Evolutionary conservation across 805 yeast genomes (phyloP), one percentile per base, ranked within the genome.

Genomic region (Yamadazyma sp.): DNA sequence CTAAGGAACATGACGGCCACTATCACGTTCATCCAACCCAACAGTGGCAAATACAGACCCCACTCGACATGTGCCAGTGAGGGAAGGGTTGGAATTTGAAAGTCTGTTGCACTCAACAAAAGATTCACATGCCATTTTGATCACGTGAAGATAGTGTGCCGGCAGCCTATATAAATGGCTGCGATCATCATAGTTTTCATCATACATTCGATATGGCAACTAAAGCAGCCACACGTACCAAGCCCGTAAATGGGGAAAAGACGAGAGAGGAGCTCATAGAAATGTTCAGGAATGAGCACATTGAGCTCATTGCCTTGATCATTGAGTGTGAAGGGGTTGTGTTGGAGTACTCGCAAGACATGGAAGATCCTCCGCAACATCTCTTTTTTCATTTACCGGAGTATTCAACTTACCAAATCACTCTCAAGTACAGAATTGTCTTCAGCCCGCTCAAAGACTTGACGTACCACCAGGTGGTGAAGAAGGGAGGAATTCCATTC

Each of bases 361-460:
- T 57, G 58, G 64, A 59, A 3, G 38, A 49, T 17, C 32, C 44
- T 27, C 65, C 65, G 1, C 54, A 53, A 28, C 32, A 42, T 17
- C 44, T 60, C 18, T 54, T 50, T 35, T 49, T 57, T 32, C 28
- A 37, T 6, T 34, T 60, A 9, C 67, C 67, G 0, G 67, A 61
- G 35, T 33, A 49, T 28, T 34, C 52, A 9, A 47, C 45, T 2
- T 61, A 61, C 42, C 32, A 38, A 8, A 35, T 60, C 28, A 54
- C 54, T 1, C 40, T 61, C n/a, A 46, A 43, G 28, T 59, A 49
- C 35, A 50, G 45, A 29, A 57, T 56, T 9, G 45, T 43, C 31
- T 41, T 47, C 17, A 44, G 48, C 29, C 48, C 55, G 3, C 44
- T 60, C 33, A 40, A 42, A 27, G 41, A 51, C 9, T 41, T 60